Evolutionary conservation across 1,139 yeast species (phyloP).

Genomic region (Yamadazyma pseudoaaseri): DNA sequence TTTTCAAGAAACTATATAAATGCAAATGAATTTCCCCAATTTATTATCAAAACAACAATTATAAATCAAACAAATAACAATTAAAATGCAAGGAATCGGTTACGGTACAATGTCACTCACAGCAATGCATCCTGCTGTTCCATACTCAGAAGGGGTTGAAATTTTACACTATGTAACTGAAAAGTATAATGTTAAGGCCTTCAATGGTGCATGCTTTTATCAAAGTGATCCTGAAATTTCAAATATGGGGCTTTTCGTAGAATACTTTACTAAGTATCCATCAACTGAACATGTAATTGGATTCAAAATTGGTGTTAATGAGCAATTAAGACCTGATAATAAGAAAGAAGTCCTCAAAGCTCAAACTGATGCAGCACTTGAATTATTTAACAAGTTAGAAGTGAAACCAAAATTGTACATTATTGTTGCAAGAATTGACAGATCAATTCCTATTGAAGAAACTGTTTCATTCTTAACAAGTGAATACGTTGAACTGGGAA

Average conservation of each 20-base stretch:
- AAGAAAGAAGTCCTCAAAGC: not conserved
- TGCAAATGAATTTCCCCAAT: no score
- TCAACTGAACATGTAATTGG: not conserved
- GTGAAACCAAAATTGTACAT: slow-evolving; percentile 49
- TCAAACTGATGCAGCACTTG: not conserved
- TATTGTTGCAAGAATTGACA: slow-evolving; percentile 69
- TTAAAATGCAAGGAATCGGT: no score
- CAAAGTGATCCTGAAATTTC: slow-evolving; percentile 34
- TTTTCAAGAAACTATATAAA: no score
- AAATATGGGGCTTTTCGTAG: not conserved
- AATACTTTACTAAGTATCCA: not conserved
- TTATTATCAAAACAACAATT: no score
- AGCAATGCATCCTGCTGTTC: no score
- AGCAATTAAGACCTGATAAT: not conserved
- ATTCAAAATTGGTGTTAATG: not conserved
- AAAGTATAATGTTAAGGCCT: slow-evolving; percentile 48
- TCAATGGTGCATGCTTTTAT: slow-evolving; percentile 79
- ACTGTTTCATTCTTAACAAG: slow-evolving; percentile 48
- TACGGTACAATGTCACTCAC: no score
- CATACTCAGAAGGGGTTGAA: not conserved
- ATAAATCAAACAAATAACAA: no score
- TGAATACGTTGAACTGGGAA: slow-evolving; percentile 52
- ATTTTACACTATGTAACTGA: slow-evolving; percentile 1
- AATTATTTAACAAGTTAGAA: slow-evolving; percentile 4
- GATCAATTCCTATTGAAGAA: slow-evolving; percentile 43